Evolutionary conservation across 768 basidiomycete species (phyloP).

Genomic region (Tricholoma furcatifolium): DNA sequence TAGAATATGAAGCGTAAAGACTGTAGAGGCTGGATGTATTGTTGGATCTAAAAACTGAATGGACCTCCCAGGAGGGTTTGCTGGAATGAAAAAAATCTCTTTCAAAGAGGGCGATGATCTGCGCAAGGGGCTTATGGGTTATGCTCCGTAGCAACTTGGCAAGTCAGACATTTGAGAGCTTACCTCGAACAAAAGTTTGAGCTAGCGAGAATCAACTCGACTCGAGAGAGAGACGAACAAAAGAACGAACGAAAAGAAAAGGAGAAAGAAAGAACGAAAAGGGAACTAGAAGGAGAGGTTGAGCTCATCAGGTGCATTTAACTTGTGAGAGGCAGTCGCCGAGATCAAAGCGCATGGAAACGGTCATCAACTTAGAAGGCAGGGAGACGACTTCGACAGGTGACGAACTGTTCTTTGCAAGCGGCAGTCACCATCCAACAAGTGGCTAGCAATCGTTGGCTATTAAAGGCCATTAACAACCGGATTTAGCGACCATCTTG

Average conservation of each 20-base stretch:
- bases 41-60: constrained; percentile 40
- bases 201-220: constrained; percentile 70
- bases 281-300: constrained; percentile 19
- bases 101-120: constrained; percentile 70
- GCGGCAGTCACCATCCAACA: no score
- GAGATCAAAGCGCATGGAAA: constrained; percentile 34
- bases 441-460: no score
- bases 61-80: constrained; percentile 64
- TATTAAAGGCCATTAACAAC: no score
- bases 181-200: constrained; percentile 56
- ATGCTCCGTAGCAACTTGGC: constrained; percentile 1
- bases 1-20: constrained; percentile 31
- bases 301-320: constrained; percentile 16
- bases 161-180: constrained; percentile 9
- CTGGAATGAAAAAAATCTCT: constrained; percentile 46
- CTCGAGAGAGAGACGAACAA: constrained; percentile 41
- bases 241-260: constrained; percentile 36
- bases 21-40: constrained; percentile 44
- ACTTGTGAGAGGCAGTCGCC: constrained; percentile 17
- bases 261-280: constrained; percentile 31
- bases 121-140: constrained; percentile 6
- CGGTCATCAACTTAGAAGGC: constrained; percentile 15
- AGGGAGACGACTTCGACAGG: not conserved
- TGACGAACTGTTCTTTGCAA: no score
- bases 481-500: no score